phyloP scores from a whole-genome alignment of 129 eudicot genomes.

The Silybum marianum region DNA sequence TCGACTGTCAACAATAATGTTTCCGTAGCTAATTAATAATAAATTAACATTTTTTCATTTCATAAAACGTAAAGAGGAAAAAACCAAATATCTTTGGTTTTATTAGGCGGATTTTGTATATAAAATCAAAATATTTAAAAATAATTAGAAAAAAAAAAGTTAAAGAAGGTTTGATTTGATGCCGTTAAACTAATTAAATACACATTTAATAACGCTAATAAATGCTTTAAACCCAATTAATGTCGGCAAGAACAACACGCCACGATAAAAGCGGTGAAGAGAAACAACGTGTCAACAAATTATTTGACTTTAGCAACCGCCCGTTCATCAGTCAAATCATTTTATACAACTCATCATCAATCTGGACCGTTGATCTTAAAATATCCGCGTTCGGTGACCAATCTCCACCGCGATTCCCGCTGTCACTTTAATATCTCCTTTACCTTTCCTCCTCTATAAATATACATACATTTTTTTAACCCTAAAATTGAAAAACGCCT shows the following conservation, averaged over 20 bases:
- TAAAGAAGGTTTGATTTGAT: not conserved
- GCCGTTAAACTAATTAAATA: not conserved
- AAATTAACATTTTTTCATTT: too few species aligned
- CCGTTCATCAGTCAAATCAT: conserved; percentile 18
- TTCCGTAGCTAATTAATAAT: too few species aligned
- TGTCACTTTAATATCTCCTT: conserved; percentile 20
- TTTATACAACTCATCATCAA: conserved; percentile 15
- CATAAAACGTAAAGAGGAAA: too few species aligned
- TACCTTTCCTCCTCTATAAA: conserved; percentile 10
- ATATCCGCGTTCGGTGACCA: conserved; percentile 19
- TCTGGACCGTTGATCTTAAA: conserved; percentile 9
- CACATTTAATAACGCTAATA: not conserved
- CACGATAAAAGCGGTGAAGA: not conserved
- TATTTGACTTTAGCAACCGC: conserved; percentile 26
- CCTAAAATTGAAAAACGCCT: not conserved
- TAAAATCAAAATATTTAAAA: not conserved
- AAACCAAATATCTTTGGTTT: not conserved
- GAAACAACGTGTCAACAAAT: conserved; percentile 22
- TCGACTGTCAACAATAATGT: not conserved
- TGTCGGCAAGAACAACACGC: conserved; percentile 15
- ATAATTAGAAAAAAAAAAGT: not conserved
- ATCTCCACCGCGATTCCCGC: conserved; percentile 4
- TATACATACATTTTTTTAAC: not conserved
- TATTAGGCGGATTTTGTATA: not conserved
- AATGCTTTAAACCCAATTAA: not conserved